These are phyloP conservation scores for Entomophthora muscae DNA, from an alignment of 371 early-diverging fungal species.

Conservation along the genomic window DNA sequence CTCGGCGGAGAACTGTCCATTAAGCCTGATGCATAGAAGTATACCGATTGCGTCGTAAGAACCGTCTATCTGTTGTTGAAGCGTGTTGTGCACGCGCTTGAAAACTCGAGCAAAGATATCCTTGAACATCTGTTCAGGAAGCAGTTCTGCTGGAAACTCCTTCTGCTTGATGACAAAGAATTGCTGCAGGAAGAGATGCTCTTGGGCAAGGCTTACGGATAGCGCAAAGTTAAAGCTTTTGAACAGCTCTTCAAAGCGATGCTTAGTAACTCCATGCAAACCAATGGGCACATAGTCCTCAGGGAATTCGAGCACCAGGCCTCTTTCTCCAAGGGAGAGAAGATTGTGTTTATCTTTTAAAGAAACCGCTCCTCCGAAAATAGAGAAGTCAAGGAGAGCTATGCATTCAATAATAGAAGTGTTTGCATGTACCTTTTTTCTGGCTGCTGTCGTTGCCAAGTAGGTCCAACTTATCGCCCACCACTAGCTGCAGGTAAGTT, in stretches of 20 bases:
- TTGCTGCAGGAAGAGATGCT: slow-evolving; percentile 72
- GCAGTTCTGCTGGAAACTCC: slow-evolving; percentile 13
- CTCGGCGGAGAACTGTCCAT: slow-evolving; percentile 57
- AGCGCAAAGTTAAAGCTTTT: slow-evolving; percentile 69
- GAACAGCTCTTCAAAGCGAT: slow-evolving; percentile 59
- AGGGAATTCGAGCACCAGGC: background rate
- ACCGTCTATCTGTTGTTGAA: slow-evolving; percentile 44
- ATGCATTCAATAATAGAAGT: background rate
- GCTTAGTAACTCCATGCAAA: slow-evolving; percentile 15
- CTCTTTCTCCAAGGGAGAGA: background rate
- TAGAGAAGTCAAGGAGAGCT: slow-evolving; percentile 1
- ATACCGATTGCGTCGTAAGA: slow-evolving; percentile 80
- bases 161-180: slow-evolving; percentile 53
- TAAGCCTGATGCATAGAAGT: slow-evolving; percentile 70
- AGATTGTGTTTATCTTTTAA: background rate
- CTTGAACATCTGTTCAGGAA: slow-evolving; percentile 30
- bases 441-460: background rate
- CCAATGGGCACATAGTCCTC: background rate
- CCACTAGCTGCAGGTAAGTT: background rate
- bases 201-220: slow-evolving; percentile 80
- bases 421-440: background rate
- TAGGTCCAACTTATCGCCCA: background rate
- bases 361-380: background rate
- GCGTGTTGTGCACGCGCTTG: slow-evolving; percentile 42
- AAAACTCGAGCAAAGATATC: slow-evolving; percentile 69